Percentiles rank a stretch among this genome's conserved stretches.
phyloP scores from a whole-genome alignment of 2,329 filamentous ascomycete genomes.

The Zymoseptoria brevis region DNA sequence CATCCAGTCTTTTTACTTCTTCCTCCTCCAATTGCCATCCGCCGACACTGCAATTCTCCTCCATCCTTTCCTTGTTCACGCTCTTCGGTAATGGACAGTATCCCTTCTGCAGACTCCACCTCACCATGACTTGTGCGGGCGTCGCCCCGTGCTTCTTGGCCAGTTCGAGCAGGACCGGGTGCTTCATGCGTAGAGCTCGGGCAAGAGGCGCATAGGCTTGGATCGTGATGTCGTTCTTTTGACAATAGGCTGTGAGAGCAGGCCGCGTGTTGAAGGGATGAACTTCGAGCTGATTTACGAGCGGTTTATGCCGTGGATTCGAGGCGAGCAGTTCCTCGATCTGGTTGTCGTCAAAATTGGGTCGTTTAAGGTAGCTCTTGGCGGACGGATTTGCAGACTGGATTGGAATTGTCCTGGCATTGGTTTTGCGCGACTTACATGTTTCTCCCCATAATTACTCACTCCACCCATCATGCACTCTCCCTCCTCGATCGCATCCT shows the following conservation, averaged over 20 bases:
- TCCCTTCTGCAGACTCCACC: slow-evolving; percentile 70
- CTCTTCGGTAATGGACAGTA: slow-evolving; percentile 70
- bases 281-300: slow-evolving; percentile 74
- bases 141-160: slow-evolving; percentile 62
- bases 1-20: slow-evolving; percentile 58
- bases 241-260: slow-evolving; percentile 59
- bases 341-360: slow-evolving; percentile 29
- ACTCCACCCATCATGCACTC: slow-evolving; percentile 66
- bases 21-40: slow-evolving; percentile 52
- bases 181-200: slow-evolving; percentile 59
- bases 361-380: background rate
- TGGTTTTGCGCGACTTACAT: slow-evolving; percentile 44
- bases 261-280: slow-evolving; percentile 73
- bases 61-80: slow-evolving; percentile 52
- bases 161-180: slow-evolving; percentile 55
- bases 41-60: slow-evolving; percentile 56
- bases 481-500: slow-evolving; percentile 65
- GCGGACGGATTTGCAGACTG: background rate
- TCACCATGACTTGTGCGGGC: slow-evolving; percentile 65
- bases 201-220: slow-evolving; percentile 76
- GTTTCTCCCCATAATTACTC: slow-evolving; percentile 68
- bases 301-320: slow-evolving; percentile 54
- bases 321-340: slow-evolving; percentile 61
- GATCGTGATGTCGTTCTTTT: slow-evolving; percentile 58
- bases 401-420: background rate